These are phyloP conservation scores for Leonotis leonurus DNA, from an alignment of 257 asterid genomes.

Conservation along the genomic window DNA sequence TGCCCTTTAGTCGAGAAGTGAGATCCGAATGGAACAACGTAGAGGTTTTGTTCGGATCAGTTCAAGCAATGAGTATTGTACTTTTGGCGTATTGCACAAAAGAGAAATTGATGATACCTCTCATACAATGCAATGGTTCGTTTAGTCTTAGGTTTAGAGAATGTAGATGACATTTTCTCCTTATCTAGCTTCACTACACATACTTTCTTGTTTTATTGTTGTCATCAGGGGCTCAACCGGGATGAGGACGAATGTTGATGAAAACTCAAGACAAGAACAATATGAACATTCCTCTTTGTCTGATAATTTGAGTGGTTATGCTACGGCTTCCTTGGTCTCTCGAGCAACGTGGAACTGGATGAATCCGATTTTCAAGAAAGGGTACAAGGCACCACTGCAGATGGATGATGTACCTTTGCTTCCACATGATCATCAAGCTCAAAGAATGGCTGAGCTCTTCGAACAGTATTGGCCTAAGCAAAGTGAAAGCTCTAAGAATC, in stretches of 20 bases:
- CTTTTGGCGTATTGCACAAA: slow-evolving; percentile 32
- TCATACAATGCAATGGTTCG: slow-evolving; percentile 34
- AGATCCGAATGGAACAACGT: slow-evolving; percentile 30
- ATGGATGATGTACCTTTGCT: slow-evolving; percentile 51
- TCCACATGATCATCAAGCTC: slow-evolving; percentile 38
- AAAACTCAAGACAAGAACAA: too few species aligned
- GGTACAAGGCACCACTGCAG: slow-evolving; percentile 42
- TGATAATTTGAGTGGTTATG: slow-evolving; percentile 41
- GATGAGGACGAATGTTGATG: slow-evolving; percentile 5
- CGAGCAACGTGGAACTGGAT: slow-evolving; percentile 51
- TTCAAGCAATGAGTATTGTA: slow-evolving; percentile 35
- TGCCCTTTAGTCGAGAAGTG: slow-evolving; percentile 28
- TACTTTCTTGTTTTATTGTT: slow-evolving; percentile 27
- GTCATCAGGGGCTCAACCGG: slow-evolving; percentile 28
- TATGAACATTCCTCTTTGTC: too few species aligned
- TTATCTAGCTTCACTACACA: slow-evolving; percentile 31
- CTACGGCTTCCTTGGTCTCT: slow-evolving; percentile 47
- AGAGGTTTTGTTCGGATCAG: slow-evolving; percentile 25
- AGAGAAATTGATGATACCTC: slow-evolving; percentile 35
- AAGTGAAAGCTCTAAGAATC: slow-evolving; percentile 33
- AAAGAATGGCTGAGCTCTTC: slow-evolving; percentile 35
- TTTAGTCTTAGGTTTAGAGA: slow-evolving; percentile 5
- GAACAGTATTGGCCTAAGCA: slow-evolving; percentile 46
- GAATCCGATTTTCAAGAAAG: slow-evolving; percentile 51
- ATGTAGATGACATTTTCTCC: slow-evolving; percentile 31